Percentiles rank a stretch among this genome's conserved stretches.
phyloP scores from a whole-genome alignment of 768 basidiomycete genomes.

The Candolleomyces efflorescens region DNA sequence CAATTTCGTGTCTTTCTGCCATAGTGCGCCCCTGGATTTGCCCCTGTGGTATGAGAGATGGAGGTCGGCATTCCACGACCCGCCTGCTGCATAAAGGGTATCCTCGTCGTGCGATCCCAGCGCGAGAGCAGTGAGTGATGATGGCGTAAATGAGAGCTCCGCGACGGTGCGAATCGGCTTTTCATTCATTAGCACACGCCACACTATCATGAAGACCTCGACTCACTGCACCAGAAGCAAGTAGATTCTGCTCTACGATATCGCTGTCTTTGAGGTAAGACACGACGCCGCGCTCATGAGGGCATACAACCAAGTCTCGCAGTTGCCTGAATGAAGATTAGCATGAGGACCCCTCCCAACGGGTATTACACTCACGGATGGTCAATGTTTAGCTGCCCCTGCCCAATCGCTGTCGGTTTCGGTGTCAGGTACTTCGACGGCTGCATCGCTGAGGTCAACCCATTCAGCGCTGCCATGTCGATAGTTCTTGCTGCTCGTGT shows the following conservation, averaged over 20 bases:
- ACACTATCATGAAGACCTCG: neutral
- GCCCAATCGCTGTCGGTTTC: conserved; percentile 8
- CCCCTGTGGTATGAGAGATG: conserved; percentile 41
- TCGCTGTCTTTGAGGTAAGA: conserved; percentile 52
- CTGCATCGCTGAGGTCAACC: neutral
- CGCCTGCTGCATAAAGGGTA: conserved; percentile 57
- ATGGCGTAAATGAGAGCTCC: conserved; percentile 38
- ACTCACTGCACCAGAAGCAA: conserved; percentile 43
- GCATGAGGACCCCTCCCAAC: neutral
- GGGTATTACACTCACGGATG: conserved; percentile 7
- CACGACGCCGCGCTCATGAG: conserved; percentile 57
- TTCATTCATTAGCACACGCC: conserved; percentile 5
- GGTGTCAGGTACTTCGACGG: neutral
- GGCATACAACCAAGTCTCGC: conserved; percentile 75
- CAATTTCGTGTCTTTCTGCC: conserved; percentile 14
- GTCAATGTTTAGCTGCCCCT: conserved; percentile 6
- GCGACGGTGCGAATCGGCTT: conserved; percentile 41
- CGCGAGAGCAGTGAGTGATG: conserved; percentile 6
- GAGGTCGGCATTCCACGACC: conserved; percentile 59
- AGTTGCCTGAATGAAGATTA: conserved; percentile 50
- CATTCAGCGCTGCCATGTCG: neutral
- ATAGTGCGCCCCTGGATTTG: conserved; percentile 6
- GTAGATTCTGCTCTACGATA: conserved; percentile 61
- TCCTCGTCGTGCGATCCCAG: conserved; percentile 15
- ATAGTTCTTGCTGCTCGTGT: neutral